Base-by-base conservation (phyloP, 768 basidiomycete genomes). In the Amyloporia xantha region DNA sequence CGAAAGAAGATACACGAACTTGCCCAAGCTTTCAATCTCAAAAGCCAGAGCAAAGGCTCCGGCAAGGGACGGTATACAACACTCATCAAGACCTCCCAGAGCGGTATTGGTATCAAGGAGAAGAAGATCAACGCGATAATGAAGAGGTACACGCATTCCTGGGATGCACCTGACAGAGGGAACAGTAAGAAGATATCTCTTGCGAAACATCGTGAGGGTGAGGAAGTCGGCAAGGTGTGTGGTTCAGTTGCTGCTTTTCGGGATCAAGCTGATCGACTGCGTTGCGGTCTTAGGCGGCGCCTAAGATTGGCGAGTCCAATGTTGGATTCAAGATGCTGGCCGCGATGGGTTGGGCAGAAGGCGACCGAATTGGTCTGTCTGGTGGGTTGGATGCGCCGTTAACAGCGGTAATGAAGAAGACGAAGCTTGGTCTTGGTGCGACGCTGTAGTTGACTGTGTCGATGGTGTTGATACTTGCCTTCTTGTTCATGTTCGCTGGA, bases 321-420 rank as follows among this genome's bases (percentile, higher is more conserved):
- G 60, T 93, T 43, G 95, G 95, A 0, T 96, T 95, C 70, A 79
- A 68, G 68, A 78, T 98, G 80, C 63, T 97, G 54, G 81, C 84
- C 13, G 72, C 77, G 52, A 96, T 97, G 94, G 94, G 94, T 36
- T 95, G 92, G 92, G 63, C 78, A 3, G 88, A 91, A 58, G 92
- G 92, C 0, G 74, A 80, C 36, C 70, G 76, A 11, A 92, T 95
- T 57, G 92, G 92, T 4, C 55, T 67, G 2, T 66, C 64, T 1
- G 71, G 76, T 0, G 90, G 90, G 0, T 65, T 95, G 47, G 82
- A 84, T 21, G 79, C 67, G 4, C 92, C 92, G 27, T 68, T 96
- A 47, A 81, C 81, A 0, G 92, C 90, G 11, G 77, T 91, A 43
- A 84, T 94, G 64, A 96, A 94, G 68, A 79, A 78, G 51, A 83